Evolutionary conservation across 2,329 filamentous ascomycete genomes (phyloP).

Genomic region (Trichoderma arundinaceum): DNA sequence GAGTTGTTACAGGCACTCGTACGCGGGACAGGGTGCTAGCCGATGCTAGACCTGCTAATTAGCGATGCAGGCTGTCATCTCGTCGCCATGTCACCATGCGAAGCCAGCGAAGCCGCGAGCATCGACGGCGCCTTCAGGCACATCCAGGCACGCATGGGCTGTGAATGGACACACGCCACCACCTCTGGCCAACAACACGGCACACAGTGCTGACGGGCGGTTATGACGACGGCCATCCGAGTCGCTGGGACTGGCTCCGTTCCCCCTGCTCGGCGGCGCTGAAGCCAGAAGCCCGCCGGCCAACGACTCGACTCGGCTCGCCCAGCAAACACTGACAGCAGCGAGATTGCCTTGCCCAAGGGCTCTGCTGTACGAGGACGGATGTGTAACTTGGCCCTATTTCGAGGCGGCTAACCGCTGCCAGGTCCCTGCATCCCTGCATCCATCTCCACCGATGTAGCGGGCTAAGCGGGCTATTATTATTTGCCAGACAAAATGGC

Average conservation of each 20-base stretch:
- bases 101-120: not conserved
- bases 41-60: not conserved
- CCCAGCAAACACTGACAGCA: conserved; percentile 13
- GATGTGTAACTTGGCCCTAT: conserved; percentile 11
- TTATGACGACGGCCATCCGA: conserved; percentile 4
- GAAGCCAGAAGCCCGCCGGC: not conserved
- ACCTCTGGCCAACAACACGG: not conserved
- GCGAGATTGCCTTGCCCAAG: not conserved
- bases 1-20: conserved; percentile 12
- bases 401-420: conserved; percentile 30
- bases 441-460: conserved; percentile 12
- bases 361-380: not conserved
- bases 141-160: conserved; percentile 29
- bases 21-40: conserved; percentile 18
- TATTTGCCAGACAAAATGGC: conserved; percentile 22
- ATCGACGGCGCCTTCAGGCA: conserved; percentile 4
- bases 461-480: conserved; percentile 22
- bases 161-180: conserved; percentile 20
- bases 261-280: not conserved
- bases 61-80: conserved; percentile 11
- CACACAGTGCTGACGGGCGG: conserved; percentile 10
- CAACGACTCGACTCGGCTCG: not conserved
- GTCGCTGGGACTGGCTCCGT: not conserved
- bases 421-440: conserved; percentile 30
- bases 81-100: conserved; percentile 1